A percentile compares a stretch with the other conserved stretches of the same genome.
phyloP scores from a whole-genome alignment of 805 yeast genomes.

The Saccharomycopsis sp. region DNA sequence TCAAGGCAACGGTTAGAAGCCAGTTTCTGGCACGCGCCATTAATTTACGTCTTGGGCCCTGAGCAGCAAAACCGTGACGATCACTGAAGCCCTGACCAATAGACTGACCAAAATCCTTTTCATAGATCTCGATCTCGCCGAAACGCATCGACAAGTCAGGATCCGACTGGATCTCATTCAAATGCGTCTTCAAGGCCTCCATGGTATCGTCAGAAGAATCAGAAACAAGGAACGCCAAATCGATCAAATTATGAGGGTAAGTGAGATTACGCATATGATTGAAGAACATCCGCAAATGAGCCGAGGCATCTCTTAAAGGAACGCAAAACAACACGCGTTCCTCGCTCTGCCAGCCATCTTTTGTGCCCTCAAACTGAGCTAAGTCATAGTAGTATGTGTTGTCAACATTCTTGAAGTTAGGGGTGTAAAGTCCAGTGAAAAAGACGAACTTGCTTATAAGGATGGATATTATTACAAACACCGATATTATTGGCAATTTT shows the following conservation, averaged over 20 bases:
- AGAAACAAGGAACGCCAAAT: slow-evolving; percentile 76
- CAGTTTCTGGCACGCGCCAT: slow-evolving; percentile 97
- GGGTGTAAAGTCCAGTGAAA: background rate
- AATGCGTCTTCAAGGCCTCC: slow-evolving; percentile 51
- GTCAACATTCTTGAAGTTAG: slow-evolving; percentile 25
- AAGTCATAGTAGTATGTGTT: slow-evolving; percentile 69
- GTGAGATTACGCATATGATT: slow-evolving; percentile 72
- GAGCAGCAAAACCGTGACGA: slow-evolving; percentile 93
- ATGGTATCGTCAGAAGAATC: slow-evolving; percentile 88
- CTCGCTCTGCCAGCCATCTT: slow-evolving; percentile 70
- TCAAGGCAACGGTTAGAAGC: slow-evolving; percentile 78
- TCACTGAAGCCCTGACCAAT: slow-evolving; percentile 92
- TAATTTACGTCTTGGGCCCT: slow-evolving; percentile 87
- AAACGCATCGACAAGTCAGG: slow-evolving; percentile 56
- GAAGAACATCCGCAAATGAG: slow-evolving; percentile 85
- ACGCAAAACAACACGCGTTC: slow-evolving; percentile 82
- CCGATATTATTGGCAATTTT: background rate
- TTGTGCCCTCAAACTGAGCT: slow-evolving; percentile 54
- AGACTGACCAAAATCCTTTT: slow-evolving; percentile 88
- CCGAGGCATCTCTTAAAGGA: slow-evolving; percentile 87
- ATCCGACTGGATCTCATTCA: slow-evolving; percentile 59
- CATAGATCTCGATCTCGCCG: slow-evolving; percentile 81
- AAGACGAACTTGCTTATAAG: background rate
- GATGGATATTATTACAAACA: background rate
- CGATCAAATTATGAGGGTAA: slow-evolving; percentile 82